These are phyloP conservation scores for Pyricularia sp. DNA, from an alignment of 2,329 filamentous ascomycete species.

Conservation along the genomic window DNA sequence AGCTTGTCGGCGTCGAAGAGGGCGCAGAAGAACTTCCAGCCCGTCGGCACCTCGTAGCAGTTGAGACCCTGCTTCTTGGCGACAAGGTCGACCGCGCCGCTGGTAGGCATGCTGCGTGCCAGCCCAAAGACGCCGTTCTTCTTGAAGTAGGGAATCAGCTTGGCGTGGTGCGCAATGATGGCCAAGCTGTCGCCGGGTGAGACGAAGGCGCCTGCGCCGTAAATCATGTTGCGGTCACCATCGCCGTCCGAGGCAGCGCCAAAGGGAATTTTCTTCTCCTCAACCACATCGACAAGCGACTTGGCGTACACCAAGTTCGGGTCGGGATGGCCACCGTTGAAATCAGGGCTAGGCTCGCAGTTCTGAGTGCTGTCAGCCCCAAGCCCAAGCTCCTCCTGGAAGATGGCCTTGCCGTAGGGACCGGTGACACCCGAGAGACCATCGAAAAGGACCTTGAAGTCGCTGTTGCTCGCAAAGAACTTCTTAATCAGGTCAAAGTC, in stretches of 20 bases:
- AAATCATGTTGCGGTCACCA: slow-evolving; percentile 99
- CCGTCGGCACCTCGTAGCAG: slow-evolving; percentile 94
- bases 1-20: slow-evolving; percentile 92
- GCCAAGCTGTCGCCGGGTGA: slow-evolving; percentile 95
- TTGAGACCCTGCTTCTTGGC: slow-evolving; percentile 87
- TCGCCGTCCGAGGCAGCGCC: slow-evolving; percentile 95
- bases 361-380: slow-evolving; percentile 69
- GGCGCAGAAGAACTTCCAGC: slow-evolving; percentile 99
- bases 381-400: slow-evolving; percentile 85
- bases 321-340: slow-evolving; percentile 94
- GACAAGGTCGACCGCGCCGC: slow-evolving; percentile 88
- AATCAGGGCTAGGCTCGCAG: slow-evolving; percentile 86
- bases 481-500: slow-evolving; percentile 93
- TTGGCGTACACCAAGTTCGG: slow-evolving; percentile 97
- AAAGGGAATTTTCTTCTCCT: slow-evolving; percentile 87
- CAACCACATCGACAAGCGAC: slow-evolving; percentile 86
- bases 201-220: slow-evolving; percentile 92
- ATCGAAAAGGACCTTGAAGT: slow-evolving; percentile 97
- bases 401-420: slow-evolving; percentile 89
- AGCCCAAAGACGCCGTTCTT: slow-evolving; percentile 94
- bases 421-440: slow-evolving; percentile 91
- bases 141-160: slow-evolving; percentile 97
- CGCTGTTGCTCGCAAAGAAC: slow-evolving; percentile 76
- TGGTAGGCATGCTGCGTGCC: slow-evolving; percentile 95
- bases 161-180: slow-evolving; percentile 94